These are phyloP conservation scores for Przewalskia tangutica DNA, from an alignment of 257 asterid genomes.

Conservation along the genomic window DNA sequence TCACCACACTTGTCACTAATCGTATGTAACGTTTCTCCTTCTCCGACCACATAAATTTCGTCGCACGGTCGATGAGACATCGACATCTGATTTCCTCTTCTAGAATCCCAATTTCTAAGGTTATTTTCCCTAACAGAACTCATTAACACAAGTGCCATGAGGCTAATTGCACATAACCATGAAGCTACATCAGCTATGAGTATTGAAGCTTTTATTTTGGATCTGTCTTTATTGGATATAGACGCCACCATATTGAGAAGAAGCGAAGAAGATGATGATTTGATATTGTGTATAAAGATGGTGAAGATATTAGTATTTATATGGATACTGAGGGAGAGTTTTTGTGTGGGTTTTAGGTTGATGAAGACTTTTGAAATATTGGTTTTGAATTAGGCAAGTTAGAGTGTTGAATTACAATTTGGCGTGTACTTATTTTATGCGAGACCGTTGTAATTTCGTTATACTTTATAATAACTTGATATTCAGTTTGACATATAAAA, in stretches of 20 bases:
- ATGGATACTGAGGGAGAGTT: background rate
- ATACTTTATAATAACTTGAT: background rate
- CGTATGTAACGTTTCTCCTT: slow-evolving; percentile 60
- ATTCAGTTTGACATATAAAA: background rate
- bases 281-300: background rate
- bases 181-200: background rate
- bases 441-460: background rate
- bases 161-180: background rate
- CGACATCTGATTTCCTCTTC: background rate
- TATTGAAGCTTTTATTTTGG: background rate
- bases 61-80: slow-evolving; percentile 29
- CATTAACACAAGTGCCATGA: slow-evolving; percentile 12
- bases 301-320: background rate
- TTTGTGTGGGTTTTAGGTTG: background rate
- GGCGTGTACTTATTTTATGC: background rate
- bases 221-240: background rate
- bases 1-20: slow-evolving; percentile 61
- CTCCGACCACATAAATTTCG: slow-evolving; percentile 49
- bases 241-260: background rate
- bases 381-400: background rate
- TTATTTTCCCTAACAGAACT: slow-evolving; percentile 72
- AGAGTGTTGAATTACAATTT: background rate
- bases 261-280: background rate
- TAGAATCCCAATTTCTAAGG: slow-evolving; percentile 75
- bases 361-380: background rate